phyloP scores from a whole-genome alignment of 257 asterid species.

The Jaltomata sinuosa region DNA sequence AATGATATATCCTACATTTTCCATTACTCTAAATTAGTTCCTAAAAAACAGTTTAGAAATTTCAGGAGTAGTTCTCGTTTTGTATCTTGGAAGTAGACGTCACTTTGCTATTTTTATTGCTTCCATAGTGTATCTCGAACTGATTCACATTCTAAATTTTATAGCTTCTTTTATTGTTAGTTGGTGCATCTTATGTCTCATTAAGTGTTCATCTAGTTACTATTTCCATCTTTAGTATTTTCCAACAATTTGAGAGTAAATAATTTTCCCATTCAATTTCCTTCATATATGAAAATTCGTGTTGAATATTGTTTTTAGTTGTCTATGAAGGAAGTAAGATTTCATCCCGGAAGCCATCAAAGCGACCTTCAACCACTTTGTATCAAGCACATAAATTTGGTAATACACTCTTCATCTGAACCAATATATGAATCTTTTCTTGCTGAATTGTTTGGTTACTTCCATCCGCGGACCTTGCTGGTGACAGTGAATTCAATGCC shows the following conservation, averaged over 20 bases:
- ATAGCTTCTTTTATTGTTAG: too few species aligned
- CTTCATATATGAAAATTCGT: background rate
- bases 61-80: too few species aligned
- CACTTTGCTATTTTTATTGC: background rate
- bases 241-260: background rate
- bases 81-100: background rate
- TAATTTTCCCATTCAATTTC: background rate
- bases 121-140: too few species aligned
- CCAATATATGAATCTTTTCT: background rate
- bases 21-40: too few species aligned
- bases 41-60: background rate
- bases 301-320: background rate
- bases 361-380: background rate
- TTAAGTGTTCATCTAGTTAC: background rate
- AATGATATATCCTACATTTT: too few species aligned
- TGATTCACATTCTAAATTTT: background rate
- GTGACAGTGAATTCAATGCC: background rate
- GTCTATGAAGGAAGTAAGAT: background rate
- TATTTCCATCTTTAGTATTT: background rate
- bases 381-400: background rate
- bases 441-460: background rate
- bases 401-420: background rate
- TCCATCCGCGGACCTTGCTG: background rate
- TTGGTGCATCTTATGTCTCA: too few species aligned
- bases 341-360: background rate